Evolutionary conservation across 2,329 filamentous ascomycete species (phyloP), one percentile per base, ranked within the genome.

Genomic region (Paracoccidioides brasiliensis): DNA sequence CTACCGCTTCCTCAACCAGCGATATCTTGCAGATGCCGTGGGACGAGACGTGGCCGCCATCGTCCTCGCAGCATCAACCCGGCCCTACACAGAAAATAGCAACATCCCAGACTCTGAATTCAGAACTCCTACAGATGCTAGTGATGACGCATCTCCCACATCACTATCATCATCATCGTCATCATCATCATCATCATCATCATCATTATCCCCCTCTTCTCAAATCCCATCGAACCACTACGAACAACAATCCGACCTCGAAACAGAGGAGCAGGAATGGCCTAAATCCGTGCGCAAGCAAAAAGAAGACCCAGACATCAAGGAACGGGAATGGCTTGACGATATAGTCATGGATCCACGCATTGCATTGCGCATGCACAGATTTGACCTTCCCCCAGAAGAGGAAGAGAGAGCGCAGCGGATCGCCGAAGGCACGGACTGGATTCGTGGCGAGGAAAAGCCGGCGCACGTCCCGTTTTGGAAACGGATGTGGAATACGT

Each of bases 31-130:
- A 60, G 91, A 98, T 66, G 79, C 84, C 48, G 83, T 96, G 58
- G 93, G 93, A 53, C 84, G 88, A 44, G 83, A 96, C 60, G 89
- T 94, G 15, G 91, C 91, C 0, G 86, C 89, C 40, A 83, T 86
- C 40, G 91, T 94, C 57, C 81, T 96, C 41, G 74, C 74, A 35
- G 65, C 69, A n/a, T 64, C 64, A 40, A 64, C 64, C 54, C 65
- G 73, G 44, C 70, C 72, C 4, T 77, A 74, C 60, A 56, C 63
- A n/a, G 64, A 72, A 44, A 60, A 58, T 43, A 53, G 62, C 28
- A 61, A 59, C 57, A 56, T 43, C 42, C 22, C 61, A 12, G 62
- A 63, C 42, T 62, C 66, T 28, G 62, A 66, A 37, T 59, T 65
- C 35, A 55, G 57, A 28, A 55, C 57, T 28, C 56, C 61, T 4